These are phyloP conservation scores for Pleurotus tuoliensis DNA, from an alignment of 768 basidiomycete genomes.

Conservation along the genomic window DNA sequence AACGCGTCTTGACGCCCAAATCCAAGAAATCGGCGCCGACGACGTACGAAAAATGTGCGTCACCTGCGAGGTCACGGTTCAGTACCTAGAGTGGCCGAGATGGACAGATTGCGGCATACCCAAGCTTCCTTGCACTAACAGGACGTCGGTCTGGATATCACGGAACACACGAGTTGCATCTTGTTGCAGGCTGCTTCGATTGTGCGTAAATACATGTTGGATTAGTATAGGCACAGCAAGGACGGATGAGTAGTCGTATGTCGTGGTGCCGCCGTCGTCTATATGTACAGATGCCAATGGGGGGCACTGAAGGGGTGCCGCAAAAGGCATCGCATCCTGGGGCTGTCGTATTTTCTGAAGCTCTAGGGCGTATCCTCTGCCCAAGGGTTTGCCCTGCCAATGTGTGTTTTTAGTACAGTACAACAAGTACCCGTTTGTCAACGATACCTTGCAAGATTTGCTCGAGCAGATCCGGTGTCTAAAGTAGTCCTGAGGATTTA, in stretches of 20 bases:
- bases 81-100: neutral
- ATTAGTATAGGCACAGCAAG: neutral
- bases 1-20: neutral
- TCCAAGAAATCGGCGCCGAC: neutral
- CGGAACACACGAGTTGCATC: neutral
- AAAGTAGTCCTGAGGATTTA: neutral
- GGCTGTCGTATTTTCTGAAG: neutral
- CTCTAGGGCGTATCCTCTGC: neutral
- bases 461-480: neutral
- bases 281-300: neutral
- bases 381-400: too few species aligned
- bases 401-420: too few species aligned
- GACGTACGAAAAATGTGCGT: neutral
- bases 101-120: neutral
- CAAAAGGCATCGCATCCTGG: neutral
- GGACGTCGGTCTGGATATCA: neutral
- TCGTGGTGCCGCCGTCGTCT: neutral
- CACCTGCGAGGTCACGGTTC: neutral
- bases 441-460: neutral
- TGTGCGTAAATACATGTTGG: constrained; percentile 1
- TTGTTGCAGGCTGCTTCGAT: neutral
- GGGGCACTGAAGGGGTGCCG: neutral
- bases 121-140: neutral
- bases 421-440: too few species aligned
- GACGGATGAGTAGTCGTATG: neutral